These are phyloP conservation scores for Mortierella hygrophila DNA, from an alignment of 192 early-diverging fungal genomes.

Conservation along the genomic window DNA sequence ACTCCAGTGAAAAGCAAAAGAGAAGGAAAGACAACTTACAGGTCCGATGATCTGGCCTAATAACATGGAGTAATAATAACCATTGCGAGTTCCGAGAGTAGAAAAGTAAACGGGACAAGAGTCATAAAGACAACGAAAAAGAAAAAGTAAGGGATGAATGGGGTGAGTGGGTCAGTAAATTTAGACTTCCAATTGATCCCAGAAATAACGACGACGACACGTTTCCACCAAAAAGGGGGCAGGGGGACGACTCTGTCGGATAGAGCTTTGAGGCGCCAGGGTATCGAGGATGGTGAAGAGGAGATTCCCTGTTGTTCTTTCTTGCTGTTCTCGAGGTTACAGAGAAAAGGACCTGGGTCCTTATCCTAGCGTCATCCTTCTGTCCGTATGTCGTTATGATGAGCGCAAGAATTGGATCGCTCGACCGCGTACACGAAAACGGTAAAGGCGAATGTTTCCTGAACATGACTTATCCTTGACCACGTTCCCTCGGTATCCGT, in stretches of 20 bases:
- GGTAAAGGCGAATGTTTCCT: background rate
- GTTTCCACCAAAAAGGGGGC: background rate
- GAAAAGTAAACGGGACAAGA: background rate
- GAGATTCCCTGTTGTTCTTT: background rate
- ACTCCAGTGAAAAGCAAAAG: background rate
- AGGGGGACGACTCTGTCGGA: background rate
- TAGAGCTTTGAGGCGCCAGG: background rate
- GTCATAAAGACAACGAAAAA: conserved; percentile 4
- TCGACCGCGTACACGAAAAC: background rate
- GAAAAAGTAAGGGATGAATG: background rate
- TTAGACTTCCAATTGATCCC: conserved; percentile 8
- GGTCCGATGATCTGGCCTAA: conserved; percentile 66
- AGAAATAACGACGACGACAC: background rate
- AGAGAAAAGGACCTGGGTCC: background rate
- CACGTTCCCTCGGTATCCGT: too few relatives aligned
- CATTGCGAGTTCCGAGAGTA: background rate
- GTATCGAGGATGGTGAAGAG: background rate
- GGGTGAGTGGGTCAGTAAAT: background rate
- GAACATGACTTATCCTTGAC: too few relatives aligned
- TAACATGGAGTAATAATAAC: background rate
- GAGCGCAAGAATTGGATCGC: background rate
- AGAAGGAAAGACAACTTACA: conserved; percentile 55
- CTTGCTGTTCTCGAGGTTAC: background rate
- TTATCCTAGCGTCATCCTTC: background rate
- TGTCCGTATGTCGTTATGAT: background rate